phyloP scores from a whole-genome alignment of 441 rosid genomes.

The Eutrema salsugineum region DNA sequence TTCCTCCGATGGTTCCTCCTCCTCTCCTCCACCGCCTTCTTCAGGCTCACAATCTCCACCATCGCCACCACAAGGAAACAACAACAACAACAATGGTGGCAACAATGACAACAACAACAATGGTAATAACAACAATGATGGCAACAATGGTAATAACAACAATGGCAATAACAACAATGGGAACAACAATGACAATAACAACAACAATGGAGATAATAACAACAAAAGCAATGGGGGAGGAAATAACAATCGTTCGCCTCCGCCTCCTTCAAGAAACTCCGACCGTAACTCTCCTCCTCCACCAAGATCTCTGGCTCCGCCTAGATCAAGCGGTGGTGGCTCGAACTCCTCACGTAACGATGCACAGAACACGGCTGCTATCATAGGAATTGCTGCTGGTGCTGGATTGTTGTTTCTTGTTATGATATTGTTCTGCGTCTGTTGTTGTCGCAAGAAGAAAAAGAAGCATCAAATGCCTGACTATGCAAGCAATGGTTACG shows the following conservation, averaged over 20 bases:
- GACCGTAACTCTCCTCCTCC: conserved; percentile 14
- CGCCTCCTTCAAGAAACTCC: conserved; percentile 29
- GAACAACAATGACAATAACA: background rate
- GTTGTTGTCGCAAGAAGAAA: conserved; percentile 54
- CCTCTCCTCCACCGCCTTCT: conserved; percentile 32
- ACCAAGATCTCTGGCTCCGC: conserved; percentile 37
- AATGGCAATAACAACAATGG: background rate
- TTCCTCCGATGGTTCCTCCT: conserved; percentile 19
- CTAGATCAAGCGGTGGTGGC: conserved; percentile 20
- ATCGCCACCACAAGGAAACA: conserved; percentile 18
- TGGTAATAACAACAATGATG: background rate
- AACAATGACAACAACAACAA: background rate
- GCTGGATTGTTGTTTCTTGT: conserved; percentile 43
- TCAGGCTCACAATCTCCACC: conserved; percentile 27
- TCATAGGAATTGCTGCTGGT: conserved; percentile 44
- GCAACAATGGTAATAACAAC: background rate
- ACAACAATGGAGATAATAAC: background rate
- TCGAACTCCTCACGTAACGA: conserved; percentile 19
- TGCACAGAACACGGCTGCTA: conserved; percentile 23
- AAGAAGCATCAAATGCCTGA: conserved; percentile 44
- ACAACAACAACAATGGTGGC: background rate
- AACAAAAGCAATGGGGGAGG: conserved; percentile 12
- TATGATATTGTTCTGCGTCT: conserved; percentile 31
- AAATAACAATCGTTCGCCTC: conserved; percentile 21
- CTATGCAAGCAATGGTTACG: conserved; percentile 31